Conservation (phyloP, 331 rosid species). For the Dryas integrifolia region DNA sequence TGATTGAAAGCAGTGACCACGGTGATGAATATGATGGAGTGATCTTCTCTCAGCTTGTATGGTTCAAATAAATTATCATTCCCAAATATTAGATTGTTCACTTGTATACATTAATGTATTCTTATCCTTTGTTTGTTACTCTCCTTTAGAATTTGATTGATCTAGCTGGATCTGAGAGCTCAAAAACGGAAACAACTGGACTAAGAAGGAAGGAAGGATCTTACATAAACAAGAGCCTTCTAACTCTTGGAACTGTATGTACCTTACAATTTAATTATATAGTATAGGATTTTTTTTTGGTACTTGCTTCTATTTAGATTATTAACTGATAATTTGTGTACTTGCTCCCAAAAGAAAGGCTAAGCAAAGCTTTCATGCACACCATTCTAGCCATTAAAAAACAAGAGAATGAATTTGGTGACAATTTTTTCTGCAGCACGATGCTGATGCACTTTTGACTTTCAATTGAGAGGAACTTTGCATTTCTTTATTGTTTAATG, state of each 20-base stretch:
- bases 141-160: constrained; percentile 81
- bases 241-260: constrained; percentile 98
- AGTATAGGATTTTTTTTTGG: not conserved
- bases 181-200: constrained; percentile 97
- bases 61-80: constrained; percentile 33
- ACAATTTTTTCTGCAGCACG: constrained; percentile 10
- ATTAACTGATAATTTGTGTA: constrained; percentile 5
- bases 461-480: not conserved
- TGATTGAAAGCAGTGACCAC: constrained; percentile 94
- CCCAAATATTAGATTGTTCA: constrained; percentile 4
- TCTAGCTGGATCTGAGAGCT: constrained; percentile 99
- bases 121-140: constrained; percentile 17
- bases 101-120: not conserved
- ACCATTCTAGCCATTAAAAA: not conserved
- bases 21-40: constrained; percentile 99
- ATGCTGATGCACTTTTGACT: constrained; percentile 1
- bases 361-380: not conserved
- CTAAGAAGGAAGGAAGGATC: constrained; percentile 97
- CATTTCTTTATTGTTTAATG: not conserved
- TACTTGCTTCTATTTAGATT: not conserved
- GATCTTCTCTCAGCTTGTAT: constrained; percentile 97
- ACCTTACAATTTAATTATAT: constrained; percentile 21
- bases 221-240: constrained; percentile 93
- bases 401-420: constrained; percentile 13
- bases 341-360: not conserved